Evolutionary conservation across 225 moss, liverwort and hornwort species (phyloP), one percentile per base, ranked within the genome.

Genomic region (Bryum argenteum): DNA sequence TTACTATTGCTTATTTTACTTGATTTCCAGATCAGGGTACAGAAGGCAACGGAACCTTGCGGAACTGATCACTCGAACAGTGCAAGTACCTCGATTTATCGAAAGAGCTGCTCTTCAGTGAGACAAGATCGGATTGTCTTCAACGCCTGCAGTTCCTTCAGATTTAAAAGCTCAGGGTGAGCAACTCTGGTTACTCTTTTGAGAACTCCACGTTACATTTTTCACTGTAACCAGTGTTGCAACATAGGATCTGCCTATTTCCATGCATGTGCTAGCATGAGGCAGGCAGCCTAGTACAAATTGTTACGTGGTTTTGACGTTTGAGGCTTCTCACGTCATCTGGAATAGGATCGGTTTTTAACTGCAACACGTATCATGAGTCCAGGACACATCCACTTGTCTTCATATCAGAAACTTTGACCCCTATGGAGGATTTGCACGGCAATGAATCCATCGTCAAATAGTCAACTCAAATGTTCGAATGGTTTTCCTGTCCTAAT

Each of bases 321-420:
- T 65, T 51, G 79, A 79, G 79, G 60, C 76, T 73, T 69, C 79
- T 75, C 72, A 69, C 69, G 76, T 75, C 73, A 33, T 42, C 11
- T 40, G 20, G 28, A 60, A 54, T 52, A 24, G 40, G 52, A 65
- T 65, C 22, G 22, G 19, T 54, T 58, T 68, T 65, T 52, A 37
- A 61, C 55, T 66, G 26, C 63, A 58, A 33, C 44, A 51, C 1
- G 11, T 26, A 11, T 19, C 12, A 20, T 45, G 54, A 58, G 58
- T 61, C 53, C 8, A 39, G 73, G 43, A 42, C 8, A 33, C 38
- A 20, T 16, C 37, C 26, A 39, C 65, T 13, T 53, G 11, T 26
- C 3, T 10, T 59, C 10, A 5, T 69, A 67, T 56, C 10, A 50
- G 24, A 66, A 41, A 14, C 33, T 33, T 33, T 33, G 33, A 6